Percentiles rank a stretch among this genome's conserved stretches.
Evolutionary conservation across 208 protist genomes (phyloP).

Genomic region (Wallacemonas sp.): DNA sequence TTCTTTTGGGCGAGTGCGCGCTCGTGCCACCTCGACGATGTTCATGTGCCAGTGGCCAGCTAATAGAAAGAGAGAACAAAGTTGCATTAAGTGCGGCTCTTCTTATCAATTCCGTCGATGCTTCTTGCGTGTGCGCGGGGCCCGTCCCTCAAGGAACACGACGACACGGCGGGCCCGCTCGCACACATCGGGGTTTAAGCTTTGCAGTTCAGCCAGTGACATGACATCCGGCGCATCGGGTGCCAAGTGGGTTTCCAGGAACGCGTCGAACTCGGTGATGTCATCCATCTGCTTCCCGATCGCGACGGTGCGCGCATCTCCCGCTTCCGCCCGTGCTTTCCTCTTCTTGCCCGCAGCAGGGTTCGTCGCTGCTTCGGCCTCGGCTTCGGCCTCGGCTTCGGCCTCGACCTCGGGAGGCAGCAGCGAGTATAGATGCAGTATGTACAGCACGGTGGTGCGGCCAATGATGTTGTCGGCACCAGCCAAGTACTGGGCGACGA

Average conservation of each 20-base stretch:
- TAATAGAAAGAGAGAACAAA: too few species aligned
- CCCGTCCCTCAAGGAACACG: slow-evolving; percentile 54
- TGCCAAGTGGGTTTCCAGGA: slow-evolving; percentile 16
- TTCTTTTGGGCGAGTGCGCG: too few species aligned
- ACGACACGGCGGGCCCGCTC: slow-evolving; percentile 40
- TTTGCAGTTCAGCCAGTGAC: not conserved
- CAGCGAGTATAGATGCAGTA: slow-evolving; percentile 44
- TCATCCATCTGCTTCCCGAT: slow-evolving; percentile 24
- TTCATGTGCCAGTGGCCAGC: too few species aligned
- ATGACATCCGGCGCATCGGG: not conserved
- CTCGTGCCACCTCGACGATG: too few species aligned
- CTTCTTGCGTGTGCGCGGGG: slow-evolving; percentile 57
- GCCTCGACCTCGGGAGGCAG: not conserved
- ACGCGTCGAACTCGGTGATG: slow-evolving; percentile 21
- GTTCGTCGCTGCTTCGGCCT: not conserved
- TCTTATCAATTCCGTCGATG: slow-evolving; percentile 77
- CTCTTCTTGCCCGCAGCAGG: slow-evolving; percentile 6
- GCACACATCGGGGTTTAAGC: slow-evolving; percentile 44
- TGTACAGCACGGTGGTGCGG: slow-evolving; percentile 54
- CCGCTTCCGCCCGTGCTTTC: not conserved
- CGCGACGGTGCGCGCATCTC: not conserved
- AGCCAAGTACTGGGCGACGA: slow-evolving; percentile 74
- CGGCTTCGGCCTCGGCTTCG: not conserved
- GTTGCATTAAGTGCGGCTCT: too few species aligned
- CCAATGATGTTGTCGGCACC: slow-evolving; percentile 68